phyloP scores from a whole-genome alignment of 495 filamentous ascomycete species.

The Tuber calosporum region DNA sequence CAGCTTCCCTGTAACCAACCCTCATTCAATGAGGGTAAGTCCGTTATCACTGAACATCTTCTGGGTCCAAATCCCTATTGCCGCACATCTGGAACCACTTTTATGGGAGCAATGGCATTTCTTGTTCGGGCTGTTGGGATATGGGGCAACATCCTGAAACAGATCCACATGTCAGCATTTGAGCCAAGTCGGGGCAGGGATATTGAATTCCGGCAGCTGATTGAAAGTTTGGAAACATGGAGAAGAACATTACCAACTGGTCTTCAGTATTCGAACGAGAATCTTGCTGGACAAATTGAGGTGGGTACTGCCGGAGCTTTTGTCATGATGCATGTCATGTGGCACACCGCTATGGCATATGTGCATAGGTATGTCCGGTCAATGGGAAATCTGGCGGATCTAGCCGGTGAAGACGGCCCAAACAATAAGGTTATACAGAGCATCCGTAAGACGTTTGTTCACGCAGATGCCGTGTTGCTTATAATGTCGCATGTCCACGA shows the following conservation, averaged over 20 bases:
- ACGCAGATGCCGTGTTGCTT: constrained; percentile 40
- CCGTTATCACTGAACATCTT: constrained; percentile 38
- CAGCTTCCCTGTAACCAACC: constrained; percentile 41
- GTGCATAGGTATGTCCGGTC: constrained; percentile 41
- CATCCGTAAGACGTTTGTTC: constrained; percentile 41
- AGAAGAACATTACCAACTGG: constrained; percentile 33
- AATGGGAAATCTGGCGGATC: constrained; percentile 19
- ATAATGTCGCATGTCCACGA: constrained; percentile 40
- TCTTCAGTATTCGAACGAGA: constrained; percentile 41
- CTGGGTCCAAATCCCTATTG: constrained; percentile 34
- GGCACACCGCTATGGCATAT: constrained; percentile 41
- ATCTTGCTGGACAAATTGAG: constrained; percentile 40
- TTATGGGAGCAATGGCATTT: constrained; percentile 42
- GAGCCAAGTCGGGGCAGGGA: constrained; percentile 22
- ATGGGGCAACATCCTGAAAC: constrained; percentile 41
- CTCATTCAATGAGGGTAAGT: constrained; percentile 36
- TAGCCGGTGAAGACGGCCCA: constrained; percentile 10
- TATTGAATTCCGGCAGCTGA: constrained; percentile 26
- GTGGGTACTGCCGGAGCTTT: constrained; percentile 40
- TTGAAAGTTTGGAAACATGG: constrained; percentile 36
- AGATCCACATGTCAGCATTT: constrained; percentile 40
- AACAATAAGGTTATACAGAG: constrained; percentile 27
- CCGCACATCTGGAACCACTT: constrained; percentile 22
- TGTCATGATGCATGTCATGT: constrained; percentile 43
- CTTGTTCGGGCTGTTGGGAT: constrained; percentile 39